Evolutionary conservation across 768 basidiomycete species (phyloP), one percentile per base, ranked within the genome.

Genomic region (Rhizopogon sp.): DNA sequence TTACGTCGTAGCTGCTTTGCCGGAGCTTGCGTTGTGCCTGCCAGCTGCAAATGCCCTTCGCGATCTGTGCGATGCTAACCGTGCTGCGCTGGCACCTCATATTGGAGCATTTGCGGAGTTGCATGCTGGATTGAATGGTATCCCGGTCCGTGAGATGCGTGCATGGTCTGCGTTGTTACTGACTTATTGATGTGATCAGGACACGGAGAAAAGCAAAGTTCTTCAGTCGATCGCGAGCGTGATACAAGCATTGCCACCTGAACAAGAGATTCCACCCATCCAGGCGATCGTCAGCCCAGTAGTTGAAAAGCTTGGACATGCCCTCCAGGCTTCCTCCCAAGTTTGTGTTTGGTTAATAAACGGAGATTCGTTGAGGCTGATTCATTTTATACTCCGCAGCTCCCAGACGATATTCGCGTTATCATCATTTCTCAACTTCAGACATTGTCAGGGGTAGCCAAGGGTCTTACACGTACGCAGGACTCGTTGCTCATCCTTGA

Each of bases 171-270:
- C 2, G 22, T 9, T 17, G 14, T 29, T 57, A 22, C 47, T 65
- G 43, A 54, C 33, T 20, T 25, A 28, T 4, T 25, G 25, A 39
- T 25, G 20, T 43, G 17, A 3, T 3, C 60, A 90, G 86, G 89
- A 91, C 61, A 83, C 85, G 20, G 93, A 96, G 69, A 90, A 89
- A 71, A 82, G 84, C 60, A 97, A 95, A 70, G 90, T 97, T 1
- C 74, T 97, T 43, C 90, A 97, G 66, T 91, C 89, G 0, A 95
- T 98, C 50, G 85, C 92, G 1, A 96, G 93, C 58, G 92, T 98
- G 3, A 89, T 97, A 33, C 91, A 97, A 63, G 95, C 94, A 0
- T 70, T 98, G 47, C 87, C 90, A 0, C 85, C 91, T 0, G 74
- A 74, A 41, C 87, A 93, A 42, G 89, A 83, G 54, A 85, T 96